Evolutionary conservation across 495 filamentous ascomycete genomes (phyloP), one percentile per base, ranked within the genome.

Genomic region (Collariella sp.): DNA sequence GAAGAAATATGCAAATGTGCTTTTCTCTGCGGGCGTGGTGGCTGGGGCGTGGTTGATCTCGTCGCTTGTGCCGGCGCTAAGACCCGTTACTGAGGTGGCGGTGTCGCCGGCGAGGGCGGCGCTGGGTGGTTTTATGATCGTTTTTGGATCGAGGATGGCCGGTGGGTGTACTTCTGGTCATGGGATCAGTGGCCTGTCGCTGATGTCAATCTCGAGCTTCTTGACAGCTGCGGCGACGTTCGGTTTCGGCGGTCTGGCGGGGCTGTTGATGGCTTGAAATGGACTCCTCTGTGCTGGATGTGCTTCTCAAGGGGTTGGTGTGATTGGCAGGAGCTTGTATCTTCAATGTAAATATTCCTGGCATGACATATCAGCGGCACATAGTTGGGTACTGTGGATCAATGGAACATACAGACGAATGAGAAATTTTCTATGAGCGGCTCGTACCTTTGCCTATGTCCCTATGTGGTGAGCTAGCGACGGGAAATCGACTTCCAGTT

Each of bases 151-250:
- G 24, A 64, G 79, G 46, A 67, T 81, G 41, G 79, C 72, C 0
- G 79, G 79, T 5, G 79, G 79, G 2, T 83, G 79, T 54, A 82
- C 79, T 0, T 80, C 76, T 20, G 80, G 79, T 0, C 80, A 83
- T 57, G 80, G 80, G 1, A 80, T 83, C 54, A 79, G 71, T 26
- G 79, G 79, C 5, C 70, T 82, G 43, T 70, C 72, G 26, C 59
- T 74, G 57, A 55, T 81, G 6, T 76, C 76, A 0, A 60, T 75
- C 18, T 69, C 73, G 2, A 82, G 80, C 62, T 64, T 80, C 49
- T 50, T 83, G 15, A 77, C 73, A 1, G 72, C 79, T 6, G 75
- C 60, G 5, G 54, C 71, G 1, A 73, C 75, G 54, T 80, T 83
- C 67, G 71, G 46, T 3, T 72, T 67, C 3, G 80, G 76, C 11